Base-by-base conservation (phyloP, 1,284 basidiomycete species). In the Melampsora allii-populina region DNA sequence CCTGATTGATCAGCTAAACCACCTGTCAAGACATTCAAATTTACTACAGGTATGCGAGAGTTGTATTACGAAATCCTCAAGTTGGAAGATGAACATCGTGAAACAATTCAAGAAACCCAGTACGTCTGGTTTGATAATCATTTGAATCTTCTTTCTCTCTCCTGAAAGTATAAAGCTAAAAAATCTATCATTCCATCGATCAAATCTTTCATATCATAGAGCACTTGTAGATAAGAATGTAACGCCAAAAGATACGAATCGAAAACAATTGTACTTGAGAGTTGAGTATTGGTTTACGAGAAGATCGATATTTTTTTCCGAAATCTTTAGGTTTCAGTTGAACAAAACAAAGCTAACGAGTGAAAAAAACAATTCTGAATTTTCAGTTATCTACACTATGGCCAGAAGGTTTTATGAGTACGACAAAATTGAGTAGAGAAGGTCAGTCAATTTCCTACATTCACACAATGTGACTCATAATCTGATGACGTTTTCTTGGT, bases 351-450 rank as follows among this genome's bases (percentile, higher is more conserved):
- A 24, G 31, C n/a, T 10, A 9, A 39, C 29, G 39, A 9, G 17
- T 46, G 27, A 63, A 27, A n/a, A 45, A 39, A 53, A 45, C 14
- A 21, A 27, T 14, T 29, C 60, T 33, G 12, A 24, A 9, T 24
- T 53, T 42, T 56, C 33, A 74, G 72, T 61, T 74, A 36, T 53
- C 39, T 33, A 48, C 50, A 31, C 60, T 74, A 60, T 74, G 72
- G 72, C 72, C 72, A 5, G 65, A 74, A 29, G 72, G 61, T 31
- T 74, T 66, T 29, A 74, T 74, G 72, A 74, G 64, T 12, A 74
- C 72, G 6, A 29, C 45, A 14, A 74, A 45, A 36, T 39, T 74
- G 17, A 66, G 64, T 48, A 21, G 65, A 46, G 65, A 66, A 67
- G 58, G 72, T 74, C 14, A 33, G 29, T 36, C 24, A 7, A n/a